Base-by-base conservation (phyloP, 148 eudicot species). In the Chenopodium album region DNA sequence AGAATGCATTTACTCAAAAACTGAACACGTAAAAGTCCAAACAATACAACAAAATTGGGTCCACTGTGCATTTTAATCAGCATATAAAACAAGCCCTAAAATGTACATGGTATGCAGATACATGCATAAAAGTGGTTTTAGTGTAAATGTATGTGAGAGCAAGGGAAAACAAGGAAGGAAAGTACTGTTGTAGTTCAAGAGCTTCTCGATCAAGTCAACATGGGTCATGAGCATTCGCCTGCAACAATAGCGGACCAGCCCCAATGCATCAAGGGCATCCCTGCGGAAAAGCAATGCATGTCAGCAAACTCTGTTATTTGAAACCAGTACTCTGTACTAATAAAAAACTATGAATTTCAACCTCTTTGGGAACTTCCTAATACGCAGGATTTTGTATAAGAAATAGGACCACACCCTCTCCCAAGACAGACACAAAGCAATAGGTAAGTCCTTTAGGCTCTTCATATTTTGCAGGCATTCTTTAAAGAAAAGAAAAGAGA, bases 221-320 rank as follows among this genome's bases (percentile, higher is more conserved):
- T 95, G 99, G 60, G 99, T 95, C 98, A 95, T 93, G 74, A 95
- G 91, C 98, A 95, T 95, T 75, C 98, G 90, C 79, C 98, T 84
- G 79, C 99, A 95, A 85, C 99, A 95, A 76, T 95, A 95, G 7
- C 99, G 97, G 77, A 95, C 99, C 87, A 95, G 81, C 23, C 87
- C 89, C 88, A 95, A 79, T 11, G 99, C 92, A 92, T 95, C 99
- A 78, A 93, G 97, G 46, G 98, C 99, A 89, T 95, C 99, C 41
- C 98, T 95, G 94, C 81, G 79, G 47, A 82, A 22, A 66, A 52
- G 72, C 79, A 76, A 65, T 37, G 19, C 29, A 76, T 37, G 74
- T 84, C 46, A 84, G 76, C 19, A 59, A 79, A 41, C 71, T 19
- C 20, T 10, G n/a, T 29, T 28, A 67, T 26, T 14, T 29, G 37